Conservation (phyloP, 2,329 filamentous ascomycete genomes). For the Trichoderma citrinoviride region DNA sequence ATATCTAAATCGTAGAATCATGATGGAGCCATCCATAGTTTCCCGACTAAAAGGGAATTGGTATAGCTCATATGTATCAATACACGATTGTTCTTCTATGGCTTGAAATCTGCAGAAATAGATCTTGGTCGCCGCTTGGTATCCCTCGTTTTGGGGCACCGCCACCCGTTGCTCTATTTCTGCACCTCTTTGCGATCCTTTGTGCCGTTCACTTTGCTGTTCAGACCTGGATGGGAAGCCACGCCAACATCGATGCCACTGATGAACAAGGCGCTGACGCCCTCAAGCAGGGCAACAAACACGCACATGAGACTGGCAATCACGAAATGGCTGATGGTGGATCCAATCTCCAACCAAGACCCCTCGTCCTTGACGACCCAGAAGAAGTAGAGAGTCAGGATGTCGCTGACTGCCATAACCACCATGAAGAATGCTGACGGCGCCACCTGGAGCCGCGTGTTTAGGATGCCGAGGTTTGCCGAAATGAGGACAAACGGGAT, state of each 20-base stretch:
- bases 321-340: slow-evolving; percentile 91
- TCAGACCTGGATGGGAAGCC: not conserved
- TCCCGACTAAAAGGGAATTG: not conserved
- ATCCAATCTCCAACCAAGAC: slow-evolving; percentile 95
- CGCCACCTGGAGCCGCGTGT: slow-evolving; percentile 76
- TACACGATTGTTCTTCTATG: not conserved
- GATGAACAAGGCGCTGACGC: slow-evolving; percentile 79
- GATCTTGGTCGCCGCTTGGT: not conserved
- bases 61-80: not conserved
- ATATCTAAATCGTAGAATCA: not conserved
- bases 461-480: slow-evolving; percentile 90
- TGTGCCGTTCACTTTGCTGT: not conserved
- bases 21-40: not conserved
- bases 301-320: slow-evolving; percentile 88
- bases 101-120: not conserved
- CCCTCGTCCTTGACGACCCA: slow-evolving; percentile 97
- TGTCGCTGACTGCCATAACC: slow-evolving; percentile 86
- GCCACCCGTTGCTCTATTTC: not conserved
- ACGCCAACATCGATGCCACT: slow-evolving; percentile 66
- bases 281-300: slow-evolving; percentile 86
- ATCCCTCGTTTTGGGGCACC: not conserved
- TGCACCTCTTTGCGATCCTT: not conserved
- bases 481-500: slow-evolving; percentile 91
- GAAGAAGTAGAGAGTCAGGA: slow-evolving; percentile 94
- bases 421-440: slow-evolving; percentile 91